phyloP scores from a whole-genome alignment of 176 grass and related monocot species.

The Cocos nucifera region DNA sequence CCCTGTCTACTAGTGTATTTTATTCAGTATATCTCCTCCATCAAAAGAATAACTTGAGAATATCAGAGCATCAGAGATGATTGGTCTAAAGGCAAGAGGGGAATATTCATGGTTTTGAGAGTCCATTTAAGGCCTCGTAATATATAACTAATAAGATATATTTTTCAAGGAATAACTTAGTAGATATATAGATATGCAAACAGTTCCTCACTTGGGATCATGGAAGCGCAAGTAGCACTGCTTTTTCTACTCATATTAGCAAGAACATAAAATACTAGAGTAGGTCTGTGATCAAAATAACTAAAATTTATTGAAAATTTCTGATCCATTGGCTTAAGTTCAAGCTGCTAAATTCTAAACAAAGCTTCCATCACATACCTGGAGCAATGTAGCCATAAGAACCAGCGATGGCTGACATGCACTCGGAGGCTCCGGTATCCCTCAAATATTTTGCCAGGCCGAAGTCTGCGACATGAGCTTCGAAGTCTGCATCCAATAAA shows the following conservation, averaged over 20 bases:
- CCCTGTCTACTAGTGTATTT: conserved; percentile 15
- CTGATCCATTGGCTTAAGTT: no score
- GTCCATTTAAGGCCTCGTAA: no score
- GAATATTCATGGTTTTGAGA: no score
- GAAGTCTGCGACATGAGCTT: conserved; percentile 79
- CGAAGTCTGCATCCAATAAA: conserved; percentile 39
- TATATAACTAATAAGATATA: no score
- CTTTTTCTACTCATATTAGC: no score
- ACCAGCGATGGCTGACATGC: conserved; percentile 78
- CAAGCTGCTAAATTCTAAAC: background rate
- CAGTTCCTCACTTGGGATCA: no score
- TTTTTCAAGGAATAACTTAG: no score
- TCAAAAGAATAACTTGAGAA: conserved; percentile 29
- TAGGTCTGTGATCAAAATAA: no score
- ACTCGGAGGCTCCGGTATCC: conserved; percentile 46
- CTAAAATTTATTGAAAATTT: no score
- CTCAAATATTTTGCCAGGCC: conserved; percentile 67
- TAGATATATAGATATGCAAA: no score
- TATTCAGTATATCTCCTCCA: conserved; percentile 26
- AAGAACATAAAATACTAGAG: no score
- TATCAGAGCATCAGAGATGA: conserved; percentile 18
- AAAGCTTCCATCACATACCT: conserved; percentile 23
- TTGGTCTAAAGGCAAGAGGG: conserved; percentile 15
- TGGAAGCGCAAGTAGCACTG: no score
- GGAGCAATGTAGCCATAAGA: conserved; percentile 89